Conservation (phyloP, 1,284 basidiomycete species). For the Marasmius oreades region DNA sequence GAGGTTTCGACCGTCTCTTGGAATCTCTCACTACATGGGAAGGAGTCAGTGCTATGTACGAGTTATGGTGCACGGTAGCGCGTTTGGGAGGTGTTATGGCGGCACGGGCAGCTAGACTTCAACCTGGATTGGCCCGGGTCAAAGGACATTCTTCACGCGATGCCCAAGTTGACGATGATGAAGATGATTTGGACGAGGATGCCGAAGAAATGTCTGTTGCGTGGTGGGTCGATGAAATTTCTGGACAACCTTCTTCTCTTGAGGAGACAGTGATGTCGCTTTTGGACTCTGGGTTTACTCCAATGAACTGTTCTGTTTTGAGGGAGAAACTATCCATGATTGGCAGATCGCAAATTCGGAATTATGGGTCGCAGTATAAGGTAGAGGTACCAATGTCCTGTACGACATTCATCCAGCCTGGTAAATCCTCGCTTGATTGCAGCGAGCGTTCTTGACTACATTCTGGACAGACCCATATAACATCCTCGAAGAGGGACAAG, state of each 20-base stretch:
- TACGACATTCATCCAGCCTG: constrained; percentile 46
- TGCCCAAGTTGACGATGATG: constrained; percentile 36
- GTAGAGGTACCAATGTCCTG: constrained; percentile 46
- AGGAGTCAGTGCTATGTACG: constrained; percentile 35
- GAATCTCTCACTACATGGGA: constrained; percentile 44
- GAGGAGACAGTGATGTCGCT: constrained; percentile 49
- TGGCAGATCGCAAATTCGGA: constrained; percentile 31
- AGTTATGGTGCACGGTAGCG: constrained; percentile 38
- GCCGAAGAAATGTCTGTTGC: constrained; percentile 40
- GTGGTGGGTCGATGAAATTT: constrained; percentile 50
- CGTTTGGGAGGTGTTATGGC: constrained; percentile 40
- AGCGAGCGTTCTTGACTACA: background rate
- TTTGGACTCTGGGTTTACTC: constrained; percentile 44
- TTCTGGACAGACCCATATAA: constrained; percentile 35
- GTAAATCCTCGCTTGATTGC: constrained; percentile 24
- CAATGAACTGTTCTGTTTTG: constrained; percentile 36
- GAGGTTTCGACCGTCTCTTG: constrained; percentile 34
- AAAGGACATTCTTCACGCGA: constrained; percentile 36
- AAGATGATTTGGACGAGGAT: constrained; percentile 30
- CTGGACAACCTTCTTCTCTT: constrained; percentile 46
- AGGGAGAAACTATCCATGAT: constrained; percentile 41
- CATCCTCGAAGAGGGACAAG: constrained; percentile 40
- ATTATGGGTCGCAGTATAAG: constrained; percentile 32
- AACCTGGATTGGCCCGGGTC: constrained; percentile 39
- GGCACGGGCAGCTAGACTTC: constrained; percentile 39